A percentile compares a stretch with the other conserved stretches of the same genome.
Conservation (phyloP, 2,329 filamentous ascomycete species). For the Claviceps monticola region DNA sequence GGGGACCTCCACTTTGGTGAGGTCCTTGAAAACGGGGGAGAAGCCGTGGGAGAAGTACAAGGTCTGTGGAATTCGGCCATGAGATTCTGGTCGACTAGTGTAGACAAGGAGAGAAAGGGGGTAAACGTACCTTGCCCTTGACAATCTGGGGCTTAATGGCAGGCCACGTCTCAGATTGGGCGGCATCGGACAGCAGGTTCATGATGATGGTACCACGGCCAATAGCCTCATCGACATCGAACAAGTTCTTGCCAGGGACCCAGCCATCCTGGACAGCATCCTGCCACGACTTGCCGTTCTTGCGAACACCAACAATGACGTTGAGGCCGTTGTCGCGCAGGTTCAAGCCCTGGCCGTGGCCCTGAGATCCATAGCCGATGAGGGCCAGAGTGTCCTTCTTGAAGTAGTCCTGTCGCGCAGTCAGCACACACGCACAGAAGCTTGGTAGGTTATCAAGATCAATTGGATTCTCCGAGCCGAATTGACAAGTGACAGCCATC, state of each 20-base stretch:
- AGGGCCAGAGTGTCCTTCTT: constrained; percentile 98
- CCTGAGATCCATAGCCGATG: constrained; percentile 96
- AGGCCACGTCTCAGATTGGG: constrained; percentile 98
- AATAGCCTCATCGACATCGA: constrained; percentile 96
- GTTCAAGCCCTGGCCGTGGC: constrained; percentile 98
- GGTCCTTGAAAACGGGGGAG: constrained; percentile 99
- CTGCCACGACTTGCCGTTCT: constrained; percentile 97
- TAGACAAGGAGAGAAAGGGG: neutral
- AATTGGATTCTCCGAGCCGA: neutral
- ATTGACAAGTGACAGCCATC: neutral
- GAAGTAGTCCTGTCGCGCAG: constrained; percentile 71
- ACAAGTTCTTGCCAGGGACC: constrained; percentile 97
- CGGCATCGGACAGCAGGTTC: constrained; percentile 97
- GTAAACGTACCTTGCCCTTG: constrained; percentile 76
- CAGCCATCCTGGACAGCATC: constrained; percentile 95
- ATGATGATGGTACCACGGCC: constrained; percentile 87
- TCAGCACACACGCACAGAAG: neutral
- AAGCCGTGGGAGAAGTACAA: constrained; percentile 99
- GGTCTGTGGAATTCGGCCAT: constrained; percentile 43
- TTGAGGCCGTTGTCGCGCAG: constrained; percentile 99
- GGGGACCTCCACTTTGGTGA: constrained; percentile 97
- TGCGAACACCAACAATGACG: constrained; percentile 96
- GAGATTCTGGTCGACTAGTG: neutral
- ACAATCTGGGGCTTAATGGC: constrained; percentile 93
- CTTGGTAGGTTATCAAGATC: neutral